Conservation (phyloP, 371 early-diverging fungal genomes). For the Mortierella sp. region DNA sequence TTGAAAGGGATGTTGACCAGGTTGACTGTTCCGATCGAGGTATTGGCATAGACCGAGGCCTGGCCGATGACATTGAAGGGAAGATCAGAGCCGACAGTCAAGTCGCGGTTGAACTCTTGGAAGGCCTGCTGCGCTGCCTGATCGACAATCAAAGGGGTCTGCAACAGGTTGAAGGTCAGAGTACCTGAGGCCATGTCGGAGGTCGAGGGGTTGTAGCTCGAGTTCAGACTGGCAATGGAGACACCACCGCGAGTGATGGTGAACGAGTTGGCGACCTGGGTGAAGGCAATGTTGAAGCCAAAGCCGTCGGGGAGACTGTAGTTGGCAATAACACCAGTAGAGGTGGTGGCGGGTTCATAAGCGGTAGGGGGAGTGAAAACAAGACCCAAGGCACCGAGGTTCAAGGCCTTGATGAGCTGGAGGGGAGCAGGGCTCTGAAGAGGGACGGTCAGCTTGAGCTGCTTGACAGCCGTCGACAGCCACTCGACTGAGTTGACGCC, state of each 20-base stretch:
- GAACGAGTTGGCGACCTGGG: constrained; percentile 67
- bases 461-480: constrained; percentile 69
- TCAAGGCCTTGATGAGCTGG: constrained; percentile 67
- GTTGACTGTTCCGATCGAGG: constrained; percentile 66
- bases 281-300: constrained; percentile 62
- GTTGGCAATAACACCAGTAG: constrained; percentile 65
- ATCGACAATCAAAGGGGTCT: constrained; percentile 58
- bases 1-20: constrained; percentile 66
- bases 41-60: constrained; percentile 62
- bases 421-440: constrained; percentile 61
- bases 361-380: constrained; percentile 63
- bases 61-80: constrained; percentile 63
- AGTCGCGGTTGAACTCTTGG: constrained; percentile 62
- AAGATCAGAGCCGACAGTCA: constrained; percentile 61
- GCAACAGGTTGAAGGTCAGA: constrained; percentile 63
- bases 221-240: constrained; percentile 61
- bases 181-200: constrained; percentile 63
- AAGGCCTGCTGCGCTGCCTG: constrained; percentile 58
- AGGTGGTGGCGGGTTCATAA: constrained; percentile 64
- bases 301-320: constrained; percentile 72
- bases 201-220: constrained; percentile 60
- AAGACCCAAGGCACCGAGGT: constrained; percentile 68
- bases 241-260: constrained; percentile 62
- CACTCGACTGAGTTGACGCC: constrained; percentile 65
- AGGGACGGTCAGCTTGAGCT: constrained; percentile 65